Evolutionary conservation across 108 stramenopile species (phyloP).

Genomic region (Nitzschia palea): DNA sequence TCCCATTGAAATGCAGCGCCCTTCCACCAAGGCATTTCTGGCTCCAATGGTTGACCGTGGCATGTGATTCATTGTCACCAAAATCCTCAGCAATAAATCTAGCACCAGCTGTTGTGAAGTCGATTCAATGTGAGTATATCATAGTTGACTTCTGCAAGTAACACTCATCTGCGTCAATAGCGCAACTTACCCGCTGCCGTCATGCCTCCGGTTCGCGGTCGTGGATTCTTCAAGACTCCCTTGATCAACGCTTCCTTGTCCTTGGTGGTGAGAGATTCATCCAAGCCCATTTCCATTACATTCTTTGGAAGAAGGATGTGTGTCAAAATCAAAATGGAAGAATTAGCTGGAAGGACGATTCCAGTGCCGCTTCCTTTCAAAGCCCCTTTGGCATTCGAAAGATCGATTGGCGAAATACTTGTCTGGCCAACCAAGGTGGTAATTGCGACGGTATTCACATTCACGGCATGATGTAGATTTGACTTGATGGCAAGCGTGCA

Average conservation of each 20-base stretch:
- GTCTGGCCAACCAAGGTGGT: slow-evolving; percentile 38
- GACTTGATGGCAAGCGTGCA: slow-evolving; percentile 69
- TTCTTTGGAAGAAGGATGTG: slow-evolving; percentile 41
- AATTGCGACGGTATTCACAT: slow-evolving; percentile 47
- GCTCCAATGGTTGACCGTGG: slow-evolving; percentile 31
- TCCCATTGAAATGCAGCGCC: slow-evolving; percentile 64
- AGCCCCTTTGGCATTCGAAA: slow-evolving; percentile 32
- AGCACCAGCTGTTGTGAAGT: slow-evolving; percentile 68
- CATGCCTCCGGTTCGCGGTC: slow-evolving; percentile 43
- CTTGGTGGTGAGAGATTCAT: slow-evolving; percentile 40
- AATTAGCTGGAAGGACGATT: slow-evolving; percentile 39
- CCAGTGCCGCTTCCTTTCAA: slow-evolving; percentile 30
- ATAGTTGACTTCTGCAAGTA: too few species aligned
- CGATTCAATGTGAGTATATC: not conserved
- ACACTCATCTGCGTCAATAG: too few species aligned
- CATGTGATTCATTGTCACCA: slow-evolving; percentile 22
- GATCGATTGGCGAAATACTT: slow-evolving; percentile 21
- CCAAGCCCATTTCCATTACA: slow-evolving; percentile 24
- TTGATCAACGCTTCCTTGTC: slow-evolving; percentile 29
- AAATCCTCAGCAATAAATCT: slow-evolving; percentile 71
- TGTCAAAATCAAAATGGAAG: slow-evolving; percentile 30
- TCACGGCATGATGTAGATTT: slow-evolving; percentile 57
- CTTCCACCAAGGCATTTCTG: slow-evolving; percentile 62
- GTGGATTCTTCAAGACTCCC: slow-evolving; percentile 40
- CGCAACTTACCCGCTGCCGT: slow-evolving; percentile 36